phyloP scores from a whole-genome alignment of 2,329 filamentous ascomycete species.

The Alternaria brassicae region DNA sequence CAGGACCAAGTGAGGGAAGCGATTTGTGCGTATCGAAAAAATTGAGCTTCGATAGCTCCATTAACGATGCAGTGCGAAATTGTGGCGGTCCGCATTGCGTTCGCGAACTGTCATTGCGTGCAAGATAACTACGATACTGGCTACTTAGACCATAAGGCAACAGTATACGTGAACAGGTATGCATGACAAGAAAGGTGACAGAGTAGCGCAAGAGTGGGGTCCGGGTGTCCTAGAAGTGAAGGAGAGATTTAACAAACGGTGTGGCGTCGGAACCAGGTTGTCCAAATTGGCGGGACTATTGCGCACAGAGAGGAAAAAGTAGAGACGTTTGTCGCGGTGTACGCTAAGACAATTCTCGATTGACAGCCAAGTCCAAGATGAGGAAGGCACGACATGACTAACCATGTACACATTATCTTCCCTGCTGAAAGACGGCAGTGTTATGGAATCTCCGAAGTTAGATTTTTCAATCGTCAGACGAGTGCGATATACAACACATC shows the following conservation, averaged over 20 bases:
- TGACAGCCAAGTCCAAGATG: background rate
- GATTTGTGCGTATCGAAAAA: background rate
- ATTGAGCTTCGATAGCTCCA: background rate
- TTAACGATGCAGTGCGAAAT: background rate
- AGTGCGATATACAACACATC: background rate
- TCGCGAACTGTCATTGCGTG: background rate
- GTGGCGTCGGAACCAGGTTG: background rate
- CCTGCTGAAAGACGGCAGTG: background rate
- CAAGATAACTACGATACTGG: background rate
- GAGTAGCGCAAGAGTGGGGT: conserved; percentile 27
- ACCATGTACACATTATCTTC: background rate
- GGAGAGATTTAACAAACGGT: background rate
- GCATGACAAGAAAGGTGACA: conserved; percentile 2
- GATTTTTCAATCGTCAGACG: background rate
- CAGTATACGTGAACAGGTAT: conserved; percentile 5
- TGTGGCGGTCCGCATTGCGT: background rate
- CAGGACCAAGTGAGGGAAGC: background rate
- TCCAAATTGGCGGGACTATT: background rate
- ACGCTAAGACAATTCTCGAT: background rate
- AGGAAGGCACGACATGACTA: background rate
- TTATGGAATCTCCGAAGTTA: background rate
- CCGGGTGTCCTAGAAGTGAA: background rate
- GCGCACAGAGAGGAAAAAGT: background rate
- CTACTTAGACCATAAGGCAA: conserved; percentile 20
- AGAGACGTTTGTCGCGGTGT: background rate